Evolutionary conservation across 768 basidiomycete genomes (phyloP).

Genomic region (Russula sp.): DNA sequence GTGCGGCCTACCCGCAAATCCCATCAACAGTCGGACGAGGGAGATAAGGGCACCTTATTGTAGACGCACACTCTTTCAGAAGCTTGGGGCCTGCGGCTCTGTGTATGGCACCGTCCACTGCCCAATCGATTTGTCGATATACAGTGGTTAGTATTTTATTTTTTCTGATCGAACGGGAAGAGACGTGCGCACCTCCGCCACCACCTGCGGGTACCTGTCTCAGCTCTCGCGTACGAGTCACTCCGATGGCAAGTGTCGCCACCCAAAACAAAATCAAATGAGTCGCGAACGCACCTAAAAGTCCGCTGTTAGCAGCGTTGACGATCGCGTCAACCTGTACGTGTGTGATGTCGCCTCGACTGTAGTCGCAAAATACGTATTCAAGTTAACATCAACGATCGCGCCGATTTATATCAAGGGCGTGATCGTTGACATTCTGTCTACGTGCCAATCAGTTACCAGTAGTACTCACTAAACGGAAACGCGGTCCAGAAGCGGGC

Average conservation of each 20-base stretch:
- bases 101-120: constrained; percentile 84
- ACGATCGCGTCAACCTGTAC: constrained; percentile 70
- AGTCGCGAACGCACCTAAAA: constrained; percentile 48
- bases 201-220: constrained; percentile 44
- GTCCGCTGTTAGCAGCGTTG: constrained; percentile 71
- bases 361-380: constrained; percentile 26
- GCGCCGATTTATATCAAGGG: too few species aligned
- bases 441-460: background rate
- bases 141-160: background rate
- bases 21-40: background rate
- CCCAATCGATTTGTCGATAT: background rate
- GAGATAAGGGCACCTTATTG: background rate
- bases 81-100: constrained; percentile 62
- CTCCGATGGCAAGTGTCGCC: background rate
- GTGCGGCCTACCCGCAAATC: constrained; percentile 38
- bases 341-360: constrained; percentile 75
- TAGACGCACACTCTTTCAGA: constrained; percentile 54
- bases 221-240: background rate
- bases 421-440: too few species aligned
- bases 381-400: too few species aligned
- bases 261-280: background rate
- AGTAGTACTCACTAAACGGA: constrained; percentile 56
- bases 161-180: background rate
- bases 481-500: constrained; percentile 46
- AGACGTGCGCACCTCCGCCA: constrained; percentile 54